Percentiles rank a stretch among this genome's conserved stretches.
phyloP scores from a whole-genome alignment of 2,329 filamentous ascomycete genomes.

The Atkinsonella hypoxylon region DNA sequence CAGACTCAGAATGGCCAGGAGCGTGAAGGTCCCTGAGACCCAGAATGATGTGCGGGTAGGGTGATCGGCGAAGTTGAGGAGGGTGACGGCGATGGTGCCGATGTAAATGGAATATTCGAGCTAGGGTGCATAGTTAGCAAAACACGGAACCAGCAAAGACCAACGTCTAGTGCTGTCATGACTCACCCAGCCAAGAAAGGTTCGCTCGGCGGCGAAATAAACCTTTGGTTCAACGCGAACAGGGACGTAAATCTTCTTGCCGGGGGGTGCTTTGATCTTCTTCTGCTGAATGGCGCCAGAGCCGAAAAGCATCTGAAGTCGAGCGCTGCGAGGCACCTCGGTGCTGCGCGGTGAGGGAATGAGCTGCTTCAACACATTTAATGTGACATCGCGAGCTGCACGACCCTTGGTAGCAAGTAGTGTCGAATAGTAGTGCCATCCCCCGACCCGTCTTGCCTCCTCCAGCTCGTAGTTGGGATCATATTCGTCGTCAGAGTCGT shows the following conservation, averaged over 20 bases:
- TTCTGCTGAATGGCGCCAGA: constrained; percentile 41
- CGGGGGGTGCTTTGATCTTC: constrained; percentile 61
- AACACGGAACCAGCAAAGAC: too few species aligned
- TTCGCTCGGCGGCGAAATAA: constrained; percentile 90
- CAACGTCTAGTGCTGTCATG: not conserved
- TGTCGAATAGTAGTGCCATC: constrained; percentile 60
- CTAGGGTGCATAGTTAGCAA: constrained; percentile 27
- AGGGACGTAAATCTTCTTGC: constrained; percentile 90
- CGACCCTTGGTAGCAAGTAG: constrained; percentile 37
- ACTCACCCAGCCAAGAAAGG: constrained; percentile 83
- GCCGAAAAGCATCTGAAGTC: constrained; percentile 41
- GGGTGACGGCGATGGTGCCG: constrained; percentile 70
- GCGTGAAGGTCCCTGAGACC: constrained; percentile 66
- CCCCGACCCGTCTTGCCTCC: constrained; percentile 64
- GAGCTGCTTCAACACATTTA: constrained; percentile 35
- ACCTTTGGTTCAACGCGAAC: constrained; percentile 96
- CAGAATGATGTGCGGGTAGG: constrained; percentile 48
- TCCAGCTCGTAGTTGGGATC: constrained; percentile 64
- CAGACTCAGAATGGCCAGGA: constrained; percentile 67
- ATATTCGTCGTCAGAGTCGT: constrained; percentile 75
- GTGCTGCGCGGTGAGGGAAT: constrained; percentile 43
- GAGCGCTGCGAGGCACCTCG: constrained; percentile 45
- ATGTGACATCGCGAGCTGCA: constrained; percentile 28
- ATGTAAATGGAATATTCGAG: constrained; percentile 96
- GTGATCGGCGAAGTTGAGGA: constrained; percentile 66